phyloP scores from a whole-genome alignment of 768 basidiomycete species.

The Kwoniella sp. region DNA sequence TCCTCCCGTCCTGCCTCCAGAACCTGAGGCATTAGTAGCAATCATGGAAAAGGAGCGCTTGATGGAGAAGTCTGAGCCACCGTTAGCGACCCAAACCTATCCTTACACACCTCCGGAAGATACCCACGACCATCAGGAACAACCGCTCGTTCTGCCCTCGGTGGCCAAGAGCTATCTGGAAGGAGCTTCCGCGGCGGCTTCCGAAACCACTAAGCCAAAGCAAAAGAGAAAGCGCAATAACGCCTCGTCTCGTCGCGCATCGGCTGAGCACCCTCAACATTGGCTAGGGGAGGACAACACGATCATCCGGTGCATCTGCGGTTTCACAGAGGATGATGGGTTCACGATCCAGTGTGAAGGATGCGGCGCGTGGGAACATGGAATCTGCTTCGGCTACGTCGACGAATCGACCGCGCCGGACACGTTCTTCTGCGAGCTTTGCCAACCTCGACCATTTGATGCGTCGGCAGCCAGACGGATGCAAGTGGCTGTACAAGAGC shows the following conservation, averaged over 20 bases:
- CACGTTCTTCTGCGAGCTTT: conserved; percentile 61
- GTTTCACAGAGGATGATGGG: conserved; percentile 69
- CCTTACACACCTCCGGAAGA: conserved; percentile 34
- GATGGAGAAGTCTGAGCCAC: conserved; percentile 5
- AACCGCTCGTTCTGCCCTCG: too few relatives aligned
- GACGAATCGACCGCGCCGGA: conserved; percentile 60
- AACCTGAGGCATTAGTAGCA: conserved; percentile 1
- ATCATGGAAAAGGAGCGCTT: conserved; percentile 2
- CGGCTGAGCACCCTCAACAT: conserved; percentile 28
- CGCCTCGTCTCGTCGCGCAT: conserved; percentile 26
- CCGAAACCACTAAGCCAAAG: conserved; percentile 26
- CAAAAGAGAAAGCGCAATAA: conserved; percentile 20
- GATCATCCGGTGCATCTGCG: conserved; percentile 64
- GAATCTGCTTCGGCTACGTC: conserved; percentile 58
- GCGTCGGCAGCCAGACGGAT: conserved; percentile 15
- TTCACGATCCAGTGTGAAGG: conserved; percentile 79
- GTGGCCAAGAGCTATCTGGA: too few relatives aligned
- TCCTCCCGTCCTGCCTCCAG: conserved; percentile 1
- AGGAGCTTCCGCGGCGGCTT: too few relatives aligned
- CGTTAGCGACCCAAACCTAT: conserved; percentile 12
- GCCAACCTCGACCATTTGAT: conserved; percentile 53
- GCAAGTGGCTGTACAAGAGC: conserved; percentile 16
- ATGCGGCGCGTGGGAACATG: conserved; percentile 80
- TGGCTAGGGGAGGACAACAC: conserved; percentile 50
- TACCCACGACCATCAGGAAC: conserved; percentile 6